Conservation (phyloP, 2,329 filamentous ascomycete species). For the Aspergillus ustus region DNA sequence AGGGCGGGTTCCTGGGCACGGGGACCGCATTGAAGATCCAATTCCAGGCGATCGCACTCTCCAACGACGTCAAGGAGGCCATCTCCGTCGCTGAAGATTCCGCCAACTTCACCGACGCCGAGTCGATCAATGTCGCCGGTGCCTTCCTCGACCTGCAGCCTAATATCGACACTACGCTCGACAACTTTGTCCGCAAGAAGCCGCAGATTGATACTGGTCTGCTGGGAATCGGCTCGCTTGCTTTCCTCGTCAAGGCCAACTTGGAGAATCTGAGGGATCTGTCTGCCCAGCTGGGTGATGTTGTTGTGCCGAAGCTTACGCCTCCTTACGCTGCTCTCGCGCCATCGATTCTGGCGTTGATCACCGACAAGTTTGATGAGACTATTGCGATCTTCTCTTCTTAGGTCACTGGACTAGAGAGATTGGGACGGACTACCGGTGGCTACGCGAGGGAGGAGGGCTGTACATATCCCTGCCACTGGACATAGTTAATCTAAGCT, state of each 20-base stretch:
- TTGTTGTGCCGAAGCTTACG: slow-evolving; percentile 21
- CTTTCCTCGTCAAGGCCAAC: slow-evolving; percentile 23
- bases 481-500: neutral
- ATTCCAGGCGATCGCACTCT: slow-evolving; percentile 16
- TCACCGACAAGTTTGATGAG: slow-evolving; percentile 22
- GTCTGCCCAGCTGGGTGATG: slow-evolving; percentile 20
- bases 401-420: neutral
- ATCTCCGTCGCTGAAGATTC: slow-evolving; percentile 15
- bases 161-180: slow-evolving; percentile 23
- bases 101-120: slow-evolving; percentile 23
- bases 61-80: slow-evolving; percentile 17
- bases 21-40: slow-evolving; percentile 25
- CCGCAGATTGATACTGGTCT: slow-evolving; percentile 23
- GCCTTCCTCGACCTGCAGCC: slow-evolving; percentile 25
- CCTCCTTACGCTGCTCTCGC: slow-evolving; percentile 21
- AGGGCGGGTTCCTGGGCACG: slow-evolving; percentile 21
- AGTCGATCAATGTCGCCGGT: slow-evolving; percentile 20
- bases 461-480: neutral
- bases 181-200: slow-evolving; percentile 26
- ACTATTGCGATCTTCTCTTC: slow-evolving; percentile 21
- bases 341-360: slow-evolving; percentile 22
- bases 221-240: slow-evolving; percentile 23
- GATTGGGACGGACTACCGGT: too few species aligned
- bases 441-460: neutral
- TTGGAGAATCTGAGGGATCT: slow-evolving; percentile 22